These are phyloP conservation scores for Verticillium nonalfalfae DNA, from an alignment of 2,329 filamentous ascomycete genomes.

Conservation along the genomic window DNA sequence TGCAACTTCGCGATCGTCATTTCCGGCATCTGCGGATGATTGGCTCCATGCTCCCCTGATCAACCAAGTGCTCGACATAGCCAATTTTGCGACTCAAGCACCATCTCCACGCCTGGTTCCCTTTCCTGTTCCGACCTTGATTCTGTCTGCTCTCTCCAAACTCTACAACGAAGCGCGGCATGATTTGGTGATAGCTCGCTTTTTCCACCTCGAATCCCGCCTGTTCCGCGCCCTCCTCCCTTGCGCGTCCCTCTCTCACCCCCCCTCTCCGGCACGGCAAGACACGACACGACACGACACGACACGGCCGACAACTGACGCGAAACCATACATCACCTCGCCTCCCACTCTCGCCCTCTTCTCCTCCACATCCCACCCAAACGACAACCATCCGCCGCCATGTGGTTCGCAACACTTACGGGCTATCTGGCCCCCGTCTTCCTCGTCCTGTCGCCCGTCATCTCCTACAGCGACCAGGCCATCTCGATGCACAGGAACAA, in stretches of 20 bases:
- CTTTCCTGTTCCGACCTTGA: not conserved
- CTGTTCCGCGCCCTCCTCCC: not conserved
- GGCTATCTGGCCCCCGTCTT: slow-evolving; percentile 57
- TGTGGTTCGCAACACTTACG: slow-evolving; percentile 40
- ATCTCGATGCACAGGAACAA: slow-evolving; percentile 57
- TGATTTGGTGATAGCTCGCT: not conserved
- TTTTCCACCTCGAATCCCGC: not conserved
- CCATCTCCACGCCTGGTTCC: not conserved
- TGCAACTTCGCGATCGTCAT: slow-evolving; percentile 1
- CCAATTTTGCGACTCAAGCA: slow-evolving; percentile 1
- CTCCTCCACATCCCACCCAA: not conserved
- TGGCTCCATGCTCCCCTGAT: slow-evolving; percentile 3
- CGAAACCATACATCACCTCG: not conserved
- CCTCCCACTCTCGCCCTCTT: too few species aligned
- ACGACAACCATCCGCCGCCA: not conserved
- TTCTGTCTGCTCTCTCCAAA: not conserved
- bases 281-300: not conserved
- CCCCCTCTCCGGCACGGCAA: not conserved
- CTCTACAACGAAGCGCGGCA: not conserved
- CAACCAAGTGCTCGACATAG: slow-evolving; percentile 3
- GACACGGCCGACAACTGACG: not conserved
- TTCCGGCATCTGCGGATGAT: slow-evolving; percentile 1
- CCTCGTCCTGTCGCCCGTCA: slow-evolving; percentile 55
- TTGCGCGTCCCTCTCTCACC: not conserved
- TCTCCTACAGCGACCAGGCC: slow-evolving; percentile 62